phyloP scores from a whole-genome alignment of 1,139 yeast species.

The Yamadazyma dushanensis region DNA sequence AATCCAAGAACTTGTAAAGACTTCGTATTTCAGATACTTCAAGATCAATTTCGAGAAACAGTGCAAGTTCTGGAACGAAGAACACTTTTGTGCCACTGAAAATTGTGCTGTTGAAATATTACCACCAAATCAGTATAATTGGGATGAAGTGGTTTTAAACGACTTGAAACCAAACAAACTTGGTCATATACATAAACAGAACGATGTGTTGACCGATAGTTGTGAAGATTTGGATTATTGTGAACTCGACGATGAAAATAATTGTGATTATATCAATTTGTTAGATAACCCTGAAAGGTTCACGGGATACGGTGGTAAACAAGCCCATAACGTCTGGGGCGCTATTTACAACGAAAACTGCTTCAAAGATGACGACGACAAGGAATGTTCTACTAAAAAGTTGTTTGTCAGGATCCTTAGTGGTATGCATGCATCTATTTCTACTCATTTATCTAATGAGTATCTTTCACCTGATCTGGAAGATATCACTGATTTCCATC shows the following conservation, averaged over 20 bases:
- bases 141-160: conserved; percentile 66
- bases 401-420: conserved; percentile 83
- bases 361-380: conserved; percentile 44
- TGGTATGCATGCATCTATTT: conserved; percentile 95
- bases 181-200: conserved; percentile 17
- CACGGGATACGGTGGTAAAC: conserved; percentile 94
- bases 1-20: conserved; percentile 56
- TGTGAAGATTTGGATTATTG: conserved; percentile 53
- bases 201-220: conserved; percentile 16
- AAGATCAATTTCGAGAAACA: conserved; percentile 81
- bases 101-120: conserved; percentile 89
- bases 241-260: conserved; percentile 58
- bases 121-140: conserved; percentile 46
- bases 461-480: conserved; percentile 73
- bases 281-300: conserved; percentile 91
- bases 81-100: conserved; percentile 85
- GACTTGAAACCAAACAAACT: conserved; percentile 53
- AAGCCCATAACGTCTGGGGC: conserved; percentile 89
- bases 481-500: conserved; percentile 77
- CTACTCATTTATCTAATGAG: conserved; percentile 89
- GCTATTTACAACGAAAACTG: conserved; percentile 92
- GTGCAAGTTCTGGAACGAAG: conserved; percentile 87
- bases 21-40: conserved; percentile 82
- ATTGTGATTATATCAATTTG: conserved; percentile 81
- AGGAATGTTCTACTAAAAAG: conserved; percentile 78